phyloP scores from a whole-genome alignment of 2,329 filamentous ascomycete genomes.

The Endothia cerciana region DNA sequence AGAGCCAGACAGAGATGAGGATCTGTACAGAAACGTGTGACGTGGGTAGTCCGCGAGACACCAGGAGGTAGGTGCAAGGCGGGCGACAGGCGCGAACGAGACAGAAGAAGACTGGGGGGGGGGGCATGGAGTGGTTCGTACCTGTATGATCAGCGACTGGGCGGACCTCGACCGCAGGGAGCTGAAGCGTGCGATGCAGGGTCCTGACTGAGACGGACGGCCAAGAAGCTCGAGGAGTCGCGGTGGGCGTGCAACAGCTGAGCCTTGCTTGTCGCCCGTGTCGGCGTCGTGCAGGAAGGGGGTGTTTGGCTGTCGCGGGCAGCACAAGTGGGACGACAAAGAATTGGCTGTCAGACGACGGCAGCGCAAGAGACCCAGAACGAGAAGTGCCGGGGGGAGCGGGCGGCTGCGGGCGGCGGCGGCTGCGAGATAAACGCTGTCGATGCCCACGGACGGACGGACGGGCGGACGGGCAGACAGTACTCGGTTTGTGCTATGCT shows the following conservation, averaged over 20 bases:
- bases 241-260: constrained; percentile 21
- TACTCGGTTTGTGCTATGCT: not conserved
- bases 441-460: not conserved
- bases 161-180: constrained; percentile 14
- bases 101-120: constrained; percentile 8
- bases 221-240: constrained; percentile 20
- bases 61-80: constrained; percentile 8
- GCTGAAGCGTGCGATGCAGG: constrained; percentile 23
- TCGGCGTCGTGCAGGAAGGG: constrained; percentile 20
- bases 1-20: not conserved
- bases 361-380: constrained; percentile 19
- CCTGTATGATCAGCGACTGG: constrained; percentile 22
- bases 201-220: constrained; percentile 19
- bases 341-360: constrained; percentile 26
- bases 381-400: constrained; percentile 13
- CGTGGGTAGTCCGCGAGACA: constrained; percentile 11
- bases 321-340: constrained; percentile 26
- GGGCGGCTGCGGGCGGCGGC: constrained; percentile 25
- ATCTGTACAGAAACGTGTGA: constrained; percentile 5
- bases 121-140: constrained; percentile 12
- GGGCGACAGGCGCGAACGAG: constrained; percentile 22
- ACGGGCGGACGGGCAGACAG: not conserved
- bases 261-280: constrained; percentile 21
- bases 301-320: constrained; percentile 21
- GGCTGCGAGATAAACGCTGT: constrained; percentile 28